Conservation (phyloP, 1,139 yeast species). For the Blastobotrys buckinghamii region DNA sequence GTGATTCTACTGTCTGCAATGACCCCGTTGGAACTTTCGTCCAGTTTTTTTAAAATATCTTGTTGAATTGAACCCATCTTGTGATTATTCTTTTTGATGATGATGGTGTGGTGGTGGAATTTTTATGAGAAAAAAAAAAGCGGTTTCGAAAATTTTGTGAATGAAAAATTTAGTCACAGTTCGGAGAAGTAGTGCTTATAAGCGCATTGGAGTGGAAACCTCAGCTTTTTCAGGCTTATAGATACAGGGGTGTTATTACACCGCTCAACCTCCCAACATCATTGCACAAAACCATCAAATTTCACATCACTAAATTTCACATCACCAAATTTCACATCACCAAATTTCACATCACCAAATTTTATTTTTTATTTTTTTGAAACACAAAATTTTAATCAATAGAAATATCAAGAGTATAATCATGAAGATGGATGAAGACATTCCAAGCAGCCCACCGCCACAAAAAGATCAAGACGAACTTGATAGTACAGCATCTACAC, state of each 20-base stretch:
- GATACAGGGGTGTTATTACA: too few species aligned
- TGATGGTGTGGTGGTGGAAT: background rate
- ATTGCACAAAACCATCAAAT: too few species aligned
- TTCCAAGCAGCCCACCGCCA: background rate
- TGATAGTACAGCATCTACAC: constrained; percentile 2
- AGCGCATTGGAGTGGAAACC: too few species aligned
- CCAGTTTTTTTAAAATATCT: constrained; percentile 55
- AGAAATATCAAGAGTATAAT: too few species aligned
- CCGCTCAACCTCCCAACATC: too few species aligned
- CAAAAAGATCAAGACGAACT: background rate
- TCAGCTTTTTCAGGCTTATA: too few species aligned
- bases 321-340: too few species aligned
- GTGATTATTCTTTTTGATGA: background rate
- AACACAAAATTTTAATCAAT: too few species aligned
- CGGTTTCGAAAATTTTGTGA: background rate
- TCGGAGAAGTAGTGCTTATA: too few species aligned
- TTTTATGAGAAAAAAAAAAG: background rate
- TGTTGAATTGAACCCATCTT: constrained; percentile 44
- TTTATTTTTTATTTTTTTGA: too few species aligned
- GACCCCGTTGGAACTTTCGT: constrained; percentile 44
- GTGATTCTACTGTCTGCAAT: constrained; percentile 59
- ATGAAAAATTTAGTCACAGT: constrained; percentile 5
- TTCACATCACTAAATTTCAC: too few species aligned
- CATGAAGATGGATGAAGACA: constrained; percentile 1
- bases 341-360: too few species aligned